phyloP scores from a whole-genome alignment of 2,329 filamentous ascomycete species.

The Exutisphaerella laricina region DNA sequence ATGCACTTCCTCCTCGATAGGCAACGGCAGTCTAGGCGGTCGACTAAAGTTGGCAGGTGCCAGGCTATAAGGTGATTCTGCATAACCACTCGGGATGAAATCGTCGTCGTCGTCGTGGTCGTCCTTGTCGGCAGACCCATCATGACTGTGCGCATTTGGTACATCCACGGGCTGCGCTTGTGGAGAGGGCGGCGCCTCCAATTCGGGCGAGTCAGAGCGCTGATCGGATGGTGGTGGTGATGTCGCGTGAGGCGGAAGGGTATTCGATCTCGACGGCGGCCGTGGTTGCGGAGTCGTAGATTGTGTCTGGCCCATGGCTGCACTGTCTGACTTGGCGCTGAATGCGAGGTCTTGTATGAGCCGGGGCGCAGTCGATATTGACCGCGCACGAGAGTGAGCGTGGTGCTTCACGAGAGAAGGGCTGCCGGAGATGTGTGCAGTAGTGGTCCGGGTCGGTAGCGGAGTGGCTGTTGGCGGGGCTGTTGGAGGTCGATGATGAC shows the following conservation, averaged over 20 bases:
- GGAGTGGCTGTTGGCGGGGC: conserved; percentile 20
- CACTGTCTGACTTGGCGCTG: conserved; percentile 15
- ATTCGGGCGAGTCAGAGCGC: conserved; percentile 12
- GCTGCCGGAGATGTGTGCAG: conserved; percentile 6
- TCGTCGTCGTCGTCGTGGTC: conserved; percentile 20
- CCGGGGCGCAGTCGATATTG: neutral
- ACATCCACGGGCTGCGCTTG: conserved; percentile 37
- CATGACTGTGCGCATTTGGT: conserved; percentile 21
- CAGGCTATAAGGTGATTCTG: conserved; percentile 33
- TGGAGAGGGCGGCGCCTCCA: conserved; percentile 24
- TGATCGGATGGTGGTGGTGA: conserved; percentile 16
- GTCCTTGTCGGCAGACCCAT: conserved; percentile 16
- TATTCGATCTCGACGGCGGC: conserved; percentile 22
- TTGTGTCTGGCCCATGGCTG: conserved; percentile 25
- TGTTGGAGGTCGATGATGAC: conserved; percentile 8
- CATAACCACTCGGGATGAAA: conserved; percentile 23
- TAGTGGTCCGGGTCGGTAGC: no score
- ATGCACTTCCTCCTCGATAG: conserved; percentile 86
- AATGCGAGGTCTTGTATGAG: conserved; percentile 7
- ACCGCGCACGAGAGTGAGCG: conserved; percentile 9
- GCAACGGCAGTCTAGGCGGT: conserved; percentile 84
- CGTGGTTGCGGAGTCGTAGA: conserved; percentile 15
- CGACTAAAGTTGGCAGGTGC: conserved; percentile 48
- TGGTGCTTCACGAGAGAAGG: neutral
- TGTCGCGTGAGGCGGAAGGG: conserved; percentile 19